These are phyloP conservation scores for Collybia nuda DNA, from an alignment of 768 basidiomycete genomes.

Conservation along the genomic window DNA sequence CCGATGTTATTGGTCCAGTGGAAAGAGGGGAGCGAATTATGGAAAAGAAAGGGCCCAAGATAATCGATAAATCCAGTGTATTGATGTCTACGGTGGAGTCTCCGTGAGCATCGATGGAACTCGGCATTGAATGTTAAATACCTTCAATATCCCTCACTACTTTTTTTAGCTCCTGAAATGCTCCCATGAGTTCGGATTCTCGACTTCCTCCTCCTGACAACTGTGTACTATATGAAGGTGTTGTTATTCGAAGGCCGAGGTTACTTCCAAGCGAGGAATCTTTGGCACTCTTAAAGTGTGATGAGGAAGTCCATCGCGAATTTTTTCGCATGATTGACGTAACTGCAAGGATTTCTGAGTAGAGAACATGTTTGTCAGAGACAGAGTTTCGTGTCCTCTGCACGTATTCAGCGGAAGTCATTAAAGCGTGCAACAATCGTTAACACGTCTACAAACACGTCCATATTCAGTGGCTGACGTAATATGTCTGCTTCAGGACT, in stretches of 20 bases:
- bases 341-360: conserved; percentile 88
- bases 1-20: conserved; percentile 96
- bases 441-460: conserved; percentile 24
- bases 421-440: conserved; percentile 8
- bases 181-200: conserved; percentile 86
- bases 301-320: conserved; percentile 88
- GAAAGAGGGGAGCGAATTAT: conserved; percentile 93
- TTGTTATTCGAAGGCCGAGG: conserved; percentile 69
- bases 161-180: conserved; percentile 85
- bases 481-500: conserved; percentile 8
- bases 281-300: conserved; percentile 57
- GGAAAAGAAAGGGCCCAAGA: conserved; percentile 89
- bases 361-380: conserved; percentile 75
- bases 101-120: neutral
- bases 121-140: conserved; percentile 28
- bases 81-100: conserved; percentile 49
- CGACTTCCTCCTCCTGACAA: conserved; percentile 51
- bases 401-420: conserved; percentile 19
- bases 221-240: conserved; percentile 40
- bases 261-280: conserved; percentile 73
- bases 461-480: conserved; percentile 16
- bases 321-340: conserved; percentile 97
- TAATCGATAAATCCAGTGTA: conserved; percentile 52
- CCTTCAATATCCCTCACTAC: conserved; percentile 69
- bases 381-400: conserved; percentile 32